Conservation (phyloP, 768 basidiomycete species). For the Suillus subaureus region DNA sequence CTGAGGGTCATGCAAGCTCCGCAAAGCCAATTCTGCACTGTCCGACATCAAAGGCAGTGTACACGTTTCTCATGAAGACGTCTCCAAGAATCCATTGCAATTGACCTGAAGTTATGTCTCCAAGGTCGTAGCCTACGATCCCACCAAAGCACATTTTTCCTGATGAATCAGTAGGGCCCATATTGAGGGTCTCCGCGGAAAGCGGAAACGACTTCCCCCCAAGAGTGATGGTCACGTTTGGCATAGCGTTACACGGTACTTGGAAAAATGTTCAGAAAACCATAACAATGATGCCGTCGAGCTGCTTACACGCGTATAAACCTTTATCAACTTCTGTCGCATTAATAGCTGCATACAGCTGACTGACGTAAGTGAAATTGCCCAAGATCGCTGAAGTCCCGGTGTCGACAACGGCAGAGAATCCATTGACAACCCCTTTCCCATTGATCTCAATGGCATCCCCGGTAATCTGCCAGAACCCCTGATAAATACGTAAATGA, state of each 20-base stretch:
- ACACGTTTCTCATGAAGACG: slow-evolving; percentile 48
- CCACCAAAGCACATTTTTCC: slow-evolving; percentile 20
- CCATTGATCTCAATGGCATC: slow-evolving; percentile 28
- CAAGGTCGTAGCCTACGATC: slow-evolving; percentile 18
- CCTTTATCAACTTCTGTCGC: slow-evolving; percentile 33
- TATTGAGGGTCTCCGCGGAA: slow-evolving; percentile 34
- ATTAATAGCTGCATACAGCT: slow-evolving; percentile 33
- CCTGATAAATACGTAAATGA: slow-evolving; percentile 14
- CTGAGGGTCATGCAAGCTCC: slow-evolving; percentile 14
- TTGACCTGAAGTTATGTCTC: slow-evolving; percentile 18
- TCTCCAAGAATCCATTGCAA: slow-evolving; percentile 37
- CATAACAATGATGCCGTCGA: neutral
- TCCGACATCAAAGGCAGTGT: slow-evolving; percentile 45
- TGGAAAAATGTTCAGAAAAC: slow-evolving; percentile 1
- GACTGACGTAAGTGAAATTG: slow-evolving; percentile 35
- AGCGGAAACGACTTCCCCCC: slow-evolving; percentile 35
- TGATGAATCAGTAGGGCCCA: slow-evolving; percentile 30
- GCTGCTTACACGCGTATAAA: slow-evolving; percentile 34
- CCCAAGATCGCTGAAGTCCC: slow-evolving; percentile 48
- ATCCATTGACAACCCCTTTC: neutral
- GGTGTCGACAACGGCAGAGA: slow-evolving; percentile 47
- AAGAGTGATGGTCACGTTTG: slow-evolving; percentile 36
- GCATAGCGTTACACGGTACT: slow-evolving; percentile 29
- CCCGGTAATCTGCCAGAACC: slow-evolving; percentile 23
- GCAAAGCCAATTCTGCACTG: slow-evolving; percentile 44